Base-by-base conservation (phyloP, 495 filamentous ascomycete genomes). In the Tirmania nivea region DNA sequence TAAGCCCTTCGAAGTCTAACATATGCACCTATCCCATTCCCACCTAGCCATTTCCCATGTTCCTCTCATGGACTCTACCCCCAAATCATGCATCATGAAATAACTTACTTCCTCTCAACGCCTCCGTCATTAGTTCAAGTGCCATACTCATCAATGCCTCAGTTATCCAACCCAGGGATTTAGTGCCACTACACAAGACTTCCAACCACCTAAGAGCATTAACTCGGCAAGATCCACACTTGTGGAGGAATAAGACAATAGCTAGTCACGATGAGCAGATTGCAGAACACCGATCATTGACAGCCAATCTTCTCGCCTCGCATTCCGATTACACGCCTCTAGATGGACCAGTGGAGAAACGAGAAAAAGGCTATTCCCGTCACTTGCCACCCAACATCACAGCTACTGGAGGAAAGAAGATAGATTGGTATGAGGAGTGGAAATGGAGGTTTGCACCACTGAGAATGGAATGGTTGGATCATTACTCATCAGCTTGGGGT, bases 401-500 rank as follows among this genome's bases (percentile, higher is more conserved):
- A 45, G 39, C 14, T 45, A 8, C 39, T 45, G 17, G 39, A 4
- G 14, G 39, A 45, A 19, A 8, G 39, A 45, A 45, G 39, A 19
- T 63, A 14, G 61, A 63, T 49, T 63, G 61, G 61, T 63, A 63
- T 36, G 61, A 55, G 31, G 61, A 63, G 51, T 63, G 61, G 19
- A 59, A 60, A 45, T 63, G 62, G 17, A 60, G 61, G 6, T 50
- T 63, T 57, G 61, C 61, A 5, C 61, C 61, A 10, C 47, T 59
- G 42, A 57, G 49, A 42, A 63, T 59, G 61, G 53, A 54, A 19
- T 63, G 61, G 61, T 51, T 62, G 36, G 39, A 45, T 45, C 39
- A 45, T 19, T 19, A 45, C 17, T 14, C 39, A 4, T 14, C 17
- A 14, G 39, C 12, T 45, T 17, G 17, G 12, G 39, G 39, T 19